phyloP scores from a whole-genome alignment of 148 eudicot species.

The Amaranthus cruentus region DNA sequence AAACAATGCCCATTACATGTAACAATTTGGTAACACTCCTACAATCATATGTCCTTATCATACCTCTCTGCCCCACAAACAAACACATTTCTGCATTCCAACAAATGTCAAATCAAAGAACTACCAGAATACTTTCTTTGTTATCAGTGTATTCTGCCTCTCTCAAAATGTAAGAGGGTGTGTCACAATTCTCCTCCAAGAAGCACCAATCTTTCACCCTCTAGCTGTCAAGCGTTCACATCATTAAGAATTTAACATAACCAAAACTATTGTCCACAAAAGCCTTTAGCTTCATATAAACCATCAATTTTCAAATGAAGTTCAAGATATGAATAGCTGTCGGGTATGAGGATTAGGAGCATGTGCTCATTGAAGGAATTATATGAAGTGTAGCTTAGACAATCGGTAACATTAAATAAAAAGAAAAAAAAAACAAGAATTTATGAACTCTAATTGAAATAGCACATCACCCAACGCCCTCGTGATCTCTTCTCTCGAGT shows the following conservation, averaged over 20 bases:
- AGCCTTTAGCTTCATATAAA: not conserved
- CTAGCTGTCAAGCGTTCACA: not conserved
- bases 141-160: too few relatives aligned
- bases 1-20: too few relatives aligned
- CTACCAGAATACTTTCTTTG: not conserved
- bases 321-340: not conserved
- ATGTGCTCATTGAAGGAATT: not conserved
- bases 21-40: too few relatives aligned
- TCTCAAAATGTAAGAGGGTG: too few relatives aligned
- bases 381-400: not conserved
- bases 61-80: too few relatives aligned
- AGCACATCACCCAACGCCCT: not conserved
- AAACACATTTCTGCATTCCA: not conserved
- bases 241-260: not conserved
- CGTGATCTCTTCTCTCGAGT: not conserved
- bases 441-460: not conserved
- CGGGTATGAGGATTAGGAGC: not conserved
- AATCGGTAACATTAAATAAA: not conserved
- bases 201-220: not conserved
- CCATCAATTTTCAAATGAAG: not conserved
- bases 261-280: not conserved
- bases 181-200: not conserved
- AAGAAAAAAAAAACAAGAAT: not conserved
- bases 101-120: not conserved
- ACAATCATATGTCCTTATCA: too few relatives aligned